Conservation (phyloP, 768 basidiomycete species). For the Kwoniella shandongensis region DNA sequence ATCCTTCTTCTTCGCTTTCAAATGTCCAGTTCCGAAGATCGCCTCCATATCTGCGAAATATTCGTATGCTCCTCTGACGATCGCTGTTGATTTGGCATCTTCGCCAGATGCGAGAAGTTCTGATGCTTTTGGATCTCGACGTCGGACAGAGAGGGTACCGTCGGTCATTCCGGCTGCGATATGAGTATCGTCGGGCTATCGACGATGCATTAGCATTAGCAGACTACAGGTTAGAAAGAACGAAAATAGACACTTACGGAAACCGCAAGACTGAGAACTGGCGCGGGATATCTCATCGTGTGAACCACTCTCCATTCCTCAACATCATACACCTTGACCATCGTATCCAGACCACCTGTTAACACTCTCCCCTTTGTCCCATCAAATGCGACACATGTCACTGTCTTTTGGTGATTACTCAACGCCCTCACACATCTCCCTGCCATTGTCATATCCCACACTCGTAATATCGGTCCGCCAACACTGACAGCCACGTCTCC, state of each 20-base stretch:
- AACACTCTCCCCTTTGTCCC: constrained; percentile 72
- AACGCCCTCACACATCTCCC: constrained; percentile 84
- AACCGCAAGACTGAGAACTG: constrained; percentile 81
- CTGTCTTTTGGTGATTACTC: constrained; percentile 97
- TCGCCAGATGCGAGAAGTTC: constrained; percentile 55
- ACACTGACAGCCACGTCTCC: constrained; percentile 70
- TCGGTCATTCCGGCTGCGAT: constrained; percentile 97
- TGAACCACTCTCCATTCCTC: constrained; percentile 89
- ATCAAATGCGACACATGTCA: constrained; percentile 84
- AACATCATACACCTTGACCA: constrained; percentile 98
- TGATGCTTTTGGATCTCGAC: constrained; percentile 74
- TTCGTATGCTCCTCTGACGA: constrained; percentile 62
- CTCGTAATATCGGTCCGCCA: constrained; percentile 85
- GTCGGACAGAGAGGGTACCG: constrained; percentile 93
- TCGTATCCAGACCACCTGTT: constrained; percentile 88
- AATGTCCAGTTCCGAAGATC: constrained; percentile 59
- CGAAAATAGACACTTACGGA: constrained; percentile 63
- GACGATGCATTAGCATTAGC: not conserved
- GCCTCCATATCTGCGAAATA: constrained; percentile 63
- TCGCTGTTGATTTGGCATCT: constrained; percentile 52
- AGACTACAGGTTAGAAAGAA: not conserved
- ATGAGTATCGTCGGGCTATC: constrained; percentile 91
- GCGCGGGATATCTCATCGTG: constrained; percentile 97
- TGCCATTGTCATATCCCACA: constrained; percentile 80
- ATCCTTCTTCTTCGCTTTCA: constrained; percentile 56